Conservation (phyloP, 169 alveolate species). For the Ophryocystis elektroscirrha region DNA sequence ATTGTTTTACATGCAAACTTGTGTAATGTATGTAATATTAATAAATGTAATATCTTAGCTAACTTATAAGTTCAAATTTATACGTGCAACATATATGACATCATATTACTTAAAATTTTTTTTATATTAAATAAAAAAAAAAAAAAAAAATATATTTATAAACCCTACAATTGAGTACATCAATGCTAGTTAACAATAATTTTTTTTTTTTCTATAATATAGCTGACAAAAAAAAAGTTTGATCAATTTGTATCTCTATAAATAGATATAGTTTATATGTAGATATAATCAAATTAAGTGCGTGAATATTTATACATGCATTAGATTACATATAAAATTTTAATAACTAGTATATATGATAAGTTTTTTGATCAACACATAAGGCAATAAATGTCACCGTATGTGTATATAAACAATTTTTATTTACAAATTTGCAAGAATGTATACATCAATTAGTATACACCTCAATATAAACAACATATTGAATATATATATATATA, state of each 20-base stretch:
- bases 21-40: not conserved
- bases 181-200: not conserved
- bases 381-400: not conserved
- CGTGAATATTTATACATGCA: not conserved
- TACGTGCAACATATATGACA: not conserved
- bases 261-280: not conserved
- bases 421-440: not conserved
- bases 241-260: not conserved
- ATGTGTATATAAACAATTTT: not conserved
- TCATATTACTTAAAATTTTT: not conserved
- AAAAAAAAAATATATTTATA: not conserved
- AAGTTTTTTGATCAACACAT: not conserved
- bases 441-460: too few species aligned
- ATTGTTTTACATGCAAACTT: not conserved
- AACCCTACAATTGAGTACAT: not conserved
- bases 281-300: not conserved
- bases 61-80: not conserved
- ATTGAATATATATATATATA: too few species aligned
- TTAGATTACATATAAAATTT: not conserved
- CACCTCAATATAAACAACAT: too few species aligned
- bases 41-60: not conserved
- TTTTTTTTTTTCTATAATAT: not conserved
- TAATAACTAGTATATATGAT: not conserved
- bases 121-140: not conserved
- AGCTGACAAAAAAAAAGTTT: not conserved